Conservation (phyloP, 164 flowering plant genomes). For the Taxillus chinensis region DNA sequence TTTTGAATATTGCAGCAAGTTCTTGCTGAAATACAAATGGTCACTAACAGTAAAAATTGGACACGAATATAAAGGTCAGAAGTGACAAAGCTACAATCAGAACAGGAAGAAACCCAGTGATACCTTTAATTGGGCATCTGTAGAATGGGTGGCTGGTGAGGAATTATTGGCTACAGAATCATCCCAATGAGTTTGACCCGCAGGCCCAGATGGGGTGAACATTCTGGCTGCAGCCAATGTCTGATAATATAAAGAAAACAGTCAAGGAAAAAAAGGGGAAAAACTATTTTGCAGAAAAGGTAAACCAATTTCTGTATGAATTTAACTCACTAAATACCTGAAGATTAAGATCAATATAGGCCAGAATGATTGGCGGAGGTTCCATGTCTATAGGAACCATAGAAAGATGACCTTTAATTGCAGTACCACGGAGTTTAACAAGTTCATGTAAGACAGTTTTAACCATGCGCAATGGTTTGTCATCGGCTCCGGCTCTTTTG, state of each 20-base stretch:
- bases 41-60: too few species aligned
- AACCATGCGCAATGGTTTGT: conserved; percentile 97
- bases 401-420: conserved; percentile 94
- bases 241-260: conserved; percentile 25
- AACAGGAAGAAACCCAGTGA: not conserved
- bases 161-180: conserved; percentile 76
- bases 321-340: conserved; percentile 45
- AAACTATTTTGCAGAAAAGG: not conserved
- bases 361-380: conserved; percentile 97
- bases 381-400: conserved; percentile 99
- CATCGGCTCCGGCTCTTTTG: conserved; percentile 95
- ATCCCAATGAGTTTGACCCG: conserved; percentile 92
- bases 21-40: conserved; percentile 60
- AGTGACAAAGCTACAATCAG: not conserved
- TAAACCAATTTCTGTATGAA: not conserved
- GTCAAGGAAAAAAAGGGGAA: not conserved
- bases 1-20: conserved; percentile 95
- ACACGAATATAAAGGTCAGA: too few species aligned
- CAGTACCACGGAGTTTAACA: conserved; percentile 95
- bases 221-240: conserved; percentile 98
- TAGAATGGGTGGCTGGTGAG: conserved; percentile 71
- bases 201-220: conserved; percentile 85
- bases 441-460: conserved; percentile 98
- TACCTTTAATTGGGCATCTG: conserved; percentile 97
- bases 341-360: conserved; percentile 94